phyloP scores from a whole-genome alignment of 352 stramenopile genomes.

The Globisporangium nunn region DNA sequence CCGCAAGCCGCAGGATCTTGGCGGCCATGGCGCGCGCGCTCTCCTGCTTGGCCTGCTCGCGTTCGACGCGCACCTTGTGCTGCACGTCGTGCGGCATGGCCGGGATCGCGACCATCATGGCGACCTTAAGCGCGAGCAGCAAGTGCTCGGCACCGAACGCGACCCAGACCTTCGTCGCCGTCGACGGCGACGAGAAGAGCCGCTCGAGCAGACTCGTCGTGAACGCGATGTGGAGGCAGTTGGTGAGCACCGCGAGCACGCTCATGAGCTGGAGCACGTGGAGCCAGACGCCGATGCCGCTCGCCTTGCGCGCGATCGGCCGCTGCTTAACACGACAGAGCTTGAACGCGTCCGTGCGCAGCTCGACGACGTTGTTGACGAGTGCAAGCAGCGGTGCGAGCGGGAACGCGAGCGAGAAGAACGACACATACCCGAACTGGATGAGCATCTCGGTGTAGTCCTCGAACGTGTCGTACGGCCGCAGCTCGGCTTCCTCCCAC shows the following conservation, averaged over 20 bases:
- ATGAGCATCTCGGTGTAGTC: constrained; percentile 93
- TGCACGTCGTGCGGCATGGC: constrained; percentile 46
- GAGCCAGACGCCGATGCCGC: constrained; percentile 87
- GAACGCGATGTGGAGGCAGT: constrained; percentile 91
- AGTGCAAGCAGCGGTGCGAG: constrained; percentile 91
- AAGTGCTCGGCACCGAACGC: constrained; percentile 71
- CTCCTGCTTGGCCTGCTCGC: constrained; percentile 59
- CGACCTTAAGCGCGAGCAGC: constrained; percentile 58
- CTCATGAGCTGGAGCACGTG: constrained; percentile 93
- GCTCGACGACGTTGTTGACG: constrained; percentile 90
- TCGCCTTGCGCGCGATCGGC: constrained; percentile 89
- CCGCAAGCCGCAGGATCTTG: constrained; percentile 15
- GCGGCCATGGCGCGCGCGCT: constrained; percentile 56
- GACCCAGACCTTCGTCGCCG: constrained; percentile 55
- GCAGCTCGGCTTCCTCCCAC: constrained; percentile 90
- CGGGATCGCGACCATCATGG: constrained; percentile 50
- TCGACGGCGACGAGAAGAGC: constrained; percentile 15
- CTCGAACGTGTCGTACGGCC: constrained; percentile 92
- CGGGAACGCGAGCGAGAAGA: constrained; percentile 93
- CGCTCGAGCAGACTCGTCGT: constrained; percentile 66
- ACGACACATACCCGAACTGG: constrained; percentile 94
- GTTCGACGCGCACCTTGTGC: constrained; percentile 39
- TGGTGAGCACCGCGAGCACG: constrained; percentile 93
- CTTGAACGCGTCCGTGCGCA: constrained; percentile 94
- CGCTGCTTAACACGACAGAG: constrained; percentile 89